Percentiles rank a stretch among this genome's conserved stretches.
These are phyloP conservation scores for Fomitopsis pinicola DNA, from an alignment of 1,284 basidiomycete genomes.

Conservation along the genomic window DNA sequence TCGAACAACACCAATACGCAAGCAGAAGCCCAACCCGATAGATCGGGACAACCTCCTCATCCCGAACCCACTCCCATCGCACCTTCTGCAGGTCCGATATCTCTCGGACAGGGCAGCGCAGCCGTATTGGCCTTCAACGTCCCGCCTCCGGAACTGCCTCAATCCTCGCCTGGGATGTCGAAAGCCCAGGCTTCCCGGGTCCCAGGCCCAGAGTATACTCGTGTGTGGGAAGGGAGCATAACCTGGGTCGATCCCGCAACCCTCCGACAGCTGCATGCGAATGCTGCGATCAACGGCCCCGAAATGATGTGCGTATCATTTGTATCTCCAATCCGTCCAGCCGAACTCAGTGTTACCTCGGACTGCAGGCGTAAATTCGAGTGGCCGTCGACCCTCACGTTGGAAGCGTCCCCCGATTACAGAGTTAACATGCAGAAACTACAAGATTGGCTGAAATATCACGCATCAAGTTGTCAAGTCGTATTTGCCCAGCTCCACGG, in stretches of 20 bases:
- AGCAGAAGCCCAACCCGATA: not conserved
- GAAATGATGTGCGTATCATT: not conserved
- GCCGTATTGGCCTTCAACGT: not conserved
- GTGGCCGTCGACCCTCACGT: slow-evolving; percentile 48
- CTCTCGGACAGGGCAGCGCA: not conserved
- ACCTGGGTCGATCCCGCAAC: slow-evolving; percentile 35
- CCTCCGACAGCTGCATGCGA: slow-evolving; percentile 37
- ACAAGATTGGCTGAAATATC: slow-evolving; percentile 44
- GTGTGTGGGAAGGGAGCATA: slow-evolving; percentile 49
- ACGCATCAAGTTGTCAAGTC: slow-evolving; percentile 16
- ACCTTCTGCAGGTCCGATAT: not conserved
- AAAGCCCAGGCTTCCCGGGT: not conserved
- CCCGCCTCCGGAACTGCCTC: not conserved
- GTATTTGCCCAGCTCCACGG: slow-evolving; percentile 16
- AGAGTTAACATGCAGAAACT: slow-evolving; percentile 38
- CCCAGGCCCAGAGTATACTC: not conserved
- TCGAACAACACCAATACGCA: not conserved
- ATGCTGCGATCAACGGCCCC: slow-evolving; percentile 26
- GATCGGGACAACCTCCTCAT: not conserved
- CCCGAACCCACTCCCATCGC: not conserved
- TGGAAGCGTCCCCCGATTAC: slow-evolving; percentile 40
- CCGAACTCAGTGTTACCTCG: slow-evolving; percentile 4
- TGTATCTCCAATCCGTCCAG: not conserved
- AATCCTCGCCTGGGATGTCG: not conserved
- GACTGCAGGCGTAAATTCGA: slow-evolving; percentile 40